Evolutionary conservation across 345 rosid genomes (phyloP), one percentile per base, ranked within the genome.

Genomic region (Hibiscus syriacus): DNA sequence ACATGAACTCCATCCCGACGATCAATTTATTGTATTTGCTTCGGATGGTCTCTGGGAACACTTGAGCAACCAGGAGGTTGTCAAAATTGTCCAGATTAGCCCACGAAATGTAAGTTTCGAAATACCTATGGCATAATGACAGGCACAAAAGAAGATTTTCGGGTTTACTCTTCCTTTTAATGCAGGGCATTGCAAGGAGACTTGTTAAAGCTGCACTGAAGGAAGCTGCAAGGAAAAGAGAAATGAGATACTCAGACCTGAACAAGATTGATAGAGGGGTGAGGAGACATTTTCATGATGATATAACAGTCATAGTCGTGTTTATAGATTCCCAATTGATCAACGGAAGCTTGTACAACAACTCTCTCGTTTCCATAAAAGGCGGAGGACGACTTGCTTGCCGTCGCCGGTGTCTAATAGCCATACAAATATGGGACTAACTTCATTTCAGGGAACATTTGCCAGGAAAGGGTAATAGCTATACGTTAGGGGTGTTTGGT

Each of bases 41-140:
- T 92, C 97, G 5, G 96, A 90, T 73, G 98, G 98, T 46, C 81
- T 92, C 1, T 90, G 97, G 97, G 98, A 92, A 80, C 93, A 88
- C 63, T 81, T 88, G 62, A 85, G 82, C 78, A 86, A 79, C 25
- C 84, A 86, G 75, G 86, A 85, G 38, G 97, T 88, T 17, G 86
- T 88, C 0, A 78, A 84, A 55, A 86, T 86, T 43, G 89, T 90
- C 17, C 77, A 81, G 7, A 76, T 27, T 45, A 63, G 32, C 56
- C 93, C 97, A 0, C 86, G 84, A 29, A 70, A 77, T 38, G 95
- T 86, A 81, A 77, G 91, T 55, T 30, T 9, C 22, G 25, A 22
- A 6, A 32, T 55, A 57, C 61, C 67, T 19, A 3, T 14, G 14
- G 0, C 9, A n/a, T 16, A 22, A 22, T 14, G 34, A 13, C n/a